Conservation (phyloP, 345 rosid species). For the Raphanus raphanistrum region DNA sequence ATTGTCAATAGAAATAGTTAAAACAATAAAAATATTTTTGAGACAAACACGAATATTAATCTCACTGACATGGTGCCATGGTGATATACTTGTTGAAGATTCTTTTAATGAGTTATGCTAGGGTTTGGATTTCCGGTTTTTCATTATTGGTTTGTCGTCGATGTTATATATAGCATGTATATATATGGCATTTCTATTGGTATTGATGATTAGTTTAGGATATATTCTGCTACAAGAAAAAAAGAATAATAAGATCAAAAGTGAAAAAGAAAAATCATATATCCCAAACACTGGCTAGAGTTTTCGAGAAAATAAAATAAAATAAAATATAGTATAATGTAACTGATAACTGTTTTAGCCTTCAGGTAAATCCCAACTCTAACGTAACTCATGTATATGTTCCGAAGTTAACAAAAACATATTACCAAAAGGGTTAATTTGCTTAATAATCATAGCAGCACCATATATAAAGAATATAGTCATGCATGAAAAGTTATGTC, state of each 20-base stretch:
- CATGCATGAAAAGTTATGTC: no score
- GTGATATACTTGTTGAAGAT: neutral
- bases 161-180: neutral
- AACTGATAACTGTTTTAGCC: neutral
- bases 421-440: constrained; percentile 13
- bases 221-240: neutral
- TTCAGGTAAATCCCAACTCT: neutral
- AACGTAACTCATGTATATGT: neutral
- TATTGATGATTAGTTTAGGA: neutral
- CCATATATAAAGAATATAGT: no score
- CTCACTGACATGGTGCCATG: neutral
- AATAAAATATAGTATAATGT: neutral
- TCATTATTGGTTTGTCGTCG: neutral
- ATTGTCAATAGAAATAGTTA: neutral
- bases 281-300: neutral
- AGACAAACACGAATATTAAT: neutral
- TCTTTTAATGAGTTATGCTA: neutral
- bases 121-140: neutral
- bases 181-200: neutral
- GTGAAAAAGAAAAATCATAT: neutral
- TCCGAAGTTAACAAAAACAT: no score
- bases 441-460: no score
- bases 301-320: neutral
- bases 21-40: neutral
- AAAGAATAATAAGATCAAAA: neutral